Base-by-base conservation (phyloP, 768 basidiomycete species). In the Hypholoma sublateritium region DNA sequence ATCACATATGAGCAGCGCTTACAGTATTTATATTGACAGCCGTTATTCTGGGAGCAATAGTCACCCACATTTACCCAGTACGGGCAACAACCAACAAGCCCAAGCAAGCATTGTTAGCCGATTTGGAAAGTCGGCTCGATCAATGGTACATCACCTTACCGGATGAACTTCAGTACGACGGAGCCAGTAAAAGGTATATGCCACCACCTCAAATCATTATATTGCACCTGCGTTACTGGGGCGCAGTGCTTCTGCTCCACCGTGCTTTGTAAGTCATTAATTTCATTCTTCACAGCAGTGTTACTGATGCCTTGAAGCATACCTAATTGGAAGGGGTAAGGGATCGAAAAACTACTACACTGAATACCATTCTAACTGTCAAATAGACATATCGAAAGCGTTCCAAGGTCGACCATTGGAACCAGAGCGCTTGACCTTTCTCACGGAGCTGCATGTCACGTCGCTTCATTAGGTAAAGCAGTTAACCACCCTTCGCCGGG, bases 171-270 rank as follows among this genome's bases (percentile, higher is more conserved):
- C 78, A 79, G 45, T 87, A 81, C 63, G 85, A 88, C 59, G 71
- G 81, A 35, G 72, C 80, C 12, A 83, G 77, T 61, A 80, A 81
- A 62, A 75, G 81, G 47, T 72, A 69, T 8, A 68, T 74, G 9
- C 87, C 87, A 8, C 79, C 86, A 4, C 86, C 90, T 1, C 83
- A 86, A 52, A 77, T 91, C 22, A 68, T 91, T 28, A 78, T 83
- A 45, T 72, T 92, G 41, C 88, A 93, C 62, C 77, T 89, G 55
- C 79, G 88, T 59, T 92, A 93, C 67, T 89, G 88, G 83, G 84
- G 82, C 6, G 79, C 88, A 16, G 85, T 92, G 4, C 74, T 93
- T 12, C 73, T 93, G 36, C 76, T 92, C 37, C 82, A 92, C 69
- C 80, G 91, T 50, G 89, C 88, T 14, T 93, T 91, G 90, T 91